Base-by-base conservation (phyloP, 2,329 filamentous ascomycete genomes). In the Torrubiella hemipterigena region DNA sequence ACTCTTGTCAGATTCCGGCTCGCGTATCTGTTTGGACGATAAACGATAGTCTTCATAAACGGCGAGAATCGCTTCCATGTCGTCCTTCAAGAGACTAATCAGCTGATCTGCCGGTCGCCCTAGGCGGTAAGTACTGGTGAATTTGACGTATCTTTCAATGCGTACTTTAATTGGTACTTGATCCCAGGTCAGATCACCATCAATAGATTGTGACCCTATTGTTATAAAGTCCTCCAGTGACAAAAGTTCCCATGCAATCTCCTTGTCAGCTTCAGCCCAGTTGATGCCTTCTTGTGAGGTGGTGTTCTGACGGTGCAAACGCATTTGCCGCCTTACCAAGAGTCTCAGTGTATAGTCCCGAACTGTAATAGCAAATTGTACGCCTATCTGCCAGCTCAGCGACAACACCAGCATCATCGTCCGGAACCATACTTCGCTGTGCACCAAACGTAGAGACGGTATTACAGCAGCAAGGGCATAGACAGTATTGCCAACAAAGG, bases 61-160 rank as follows among this genome's bases (percentile, higher is more conserved):
- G 20, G 39, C 37, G 31, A 42, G 34, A 18, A 42, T 32, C 21
- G 37, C 29, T 13, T 42, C 40, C 4, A 42, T 23, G n/a, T 42
- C 40, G 17, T 42, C 36, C 26, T 42, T 42, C 18, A 42, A 14
- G 8, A 41, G 29, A 8, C 38, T 35, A 14, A 42, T 31, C 3
- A 42, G 33, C 24, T 42, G 40, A 8, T 42, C 40, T n/a, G 40
- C 40, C 4, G 40, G 32, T 6, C 40, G 38, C 3, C 40, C 40
- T 7, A 41, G 29, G 26, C 33, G 35, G 20, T 36, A 41, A 16
- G 26, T 13, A 17, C 35, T 30, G 7, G 40, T 41, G 16, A 41
- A 42, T 22, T 41, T 37, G 17, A 42, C 39, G 12, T 35, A 41
- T 4, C 40, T 33, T 26, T 42, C 40, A 10, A 32, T 30, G 7